Base-by-base conservation (phyloP, 1,139 yeast genomes). In the Hyphopichia khmerensis region DNA sequence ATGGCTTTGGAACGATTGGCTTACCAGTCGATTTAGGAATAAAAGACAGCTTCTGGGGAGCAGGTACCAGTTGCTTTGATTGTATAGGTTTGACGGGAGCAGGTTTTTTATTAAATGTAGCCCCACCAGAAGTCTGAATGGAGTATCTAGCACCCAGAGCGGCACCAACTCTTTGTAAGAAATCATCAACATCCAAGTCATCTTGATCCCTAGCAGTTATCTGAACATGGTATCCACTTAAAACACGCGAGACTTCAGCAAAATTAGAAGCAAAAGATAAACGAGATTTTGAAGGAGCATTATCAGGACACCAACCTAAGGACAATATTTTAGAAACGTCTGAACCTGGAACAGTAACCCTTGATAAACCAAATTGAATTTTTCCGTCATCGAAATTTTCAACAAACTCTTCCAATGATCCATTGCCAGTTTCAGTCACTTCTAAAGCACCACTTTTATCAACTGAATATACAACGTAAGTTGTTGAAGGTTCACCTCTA, bases 121-220 rank as follows among this genome's bases (percentile, higher is more conserved):
- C 42, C 24, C 53, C 51, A 15, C 33, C 32, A 14, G 46, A 32
- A 24, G 60, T 49, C 60, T 82, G 87, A 43, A 82, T 79, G 4
- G 96, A 84, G 67, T 93, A 93, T 59, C 96, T 82, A 19, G 99
- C 96, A 53, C 99, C 99, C 2, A 98, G 87, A 33, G 99, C 96
- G 51, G 89, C 86, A 50, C 88, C 83, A 40, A 95, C 83, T 54
- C 89, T 82, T 43, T 81, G 75, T 51, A 89, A 64, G 49, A 93
- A 79, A 47, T 87, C 95, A 29, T 77, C 75, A 38, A 86, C 87
- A 53, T 87, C 87, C 60, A 95, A 76, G 60, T 95, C 99, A 57
- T 89, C 96, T 42, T 80, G 77, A 58, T 88, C 95, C 65, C 98
- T 81, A n/a, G 98, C 99, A 35, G 97, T 89, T 50, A 95, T 83